Base-by-base conservation (phyloP, 257 asterid genomes). In the Ilex asprella region DNA sequence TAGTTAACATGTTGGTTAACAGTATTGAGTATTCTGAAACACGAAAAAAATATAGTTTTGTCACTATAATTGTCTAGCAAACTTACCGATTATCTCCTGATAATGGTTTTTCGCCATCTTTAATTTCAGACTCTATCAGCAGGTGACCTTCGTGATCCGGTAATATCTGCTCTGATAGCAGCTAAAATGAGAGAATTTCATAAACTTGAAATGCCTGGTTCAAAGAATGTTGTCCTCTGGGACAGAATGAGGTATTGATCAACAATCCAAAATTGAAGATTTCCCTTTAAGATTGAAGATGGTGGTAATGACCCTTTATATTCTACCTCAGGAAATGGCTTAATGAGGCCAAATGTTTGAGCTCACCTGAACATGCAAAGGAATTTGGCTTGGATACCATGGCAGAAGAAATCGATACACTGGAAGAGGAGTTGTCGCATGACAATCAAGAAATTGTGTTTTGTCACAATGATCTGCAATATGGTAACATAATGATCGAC, bases 401-500 rank as follows among this genome's bases (percentile, higher is more conserved):
- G 21, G 94, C 82, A 30, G 57, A 70, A 2, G 99, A 93, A 61
- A 81, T 93, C 31, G 59, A 1, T 46, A 41, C 67, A 5, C 64
- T 93, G 71, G 88, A 87, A 69, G 78, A 72, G 66, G 84, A 82
- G 52, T 69, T 82, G 21, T 77, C 82, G 12, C 57, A 64, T 44
- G 70, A 71, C 16, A 53, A 71, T n/a, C 90, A 81, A 61, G 81
- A 79, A 43, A 74, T 87, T 54, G 92, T 84, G 14, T 93, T 93
- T 70, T 93, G 97, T 76, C 99, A 93, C 83, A 93, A 89, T 69
- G 99, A 93, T 61, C 55, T 93, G 86, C 99, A 93, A 72, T 93
- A 93, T 55, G 99, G 99, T 59, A 93, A 93, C 75, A 75, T 89
- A 54, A 93, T 93, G 99, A 78, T 89, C 60, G 80, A 87, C 53